A percentile compares a stretch with the other conserved stretches of the same genome.
These are phyloP conservation scores for Paecilomyces sp. DNA, from an alignment of 2,329 filamentous ascomycete species.

Conservation along the genomic window DNA sequence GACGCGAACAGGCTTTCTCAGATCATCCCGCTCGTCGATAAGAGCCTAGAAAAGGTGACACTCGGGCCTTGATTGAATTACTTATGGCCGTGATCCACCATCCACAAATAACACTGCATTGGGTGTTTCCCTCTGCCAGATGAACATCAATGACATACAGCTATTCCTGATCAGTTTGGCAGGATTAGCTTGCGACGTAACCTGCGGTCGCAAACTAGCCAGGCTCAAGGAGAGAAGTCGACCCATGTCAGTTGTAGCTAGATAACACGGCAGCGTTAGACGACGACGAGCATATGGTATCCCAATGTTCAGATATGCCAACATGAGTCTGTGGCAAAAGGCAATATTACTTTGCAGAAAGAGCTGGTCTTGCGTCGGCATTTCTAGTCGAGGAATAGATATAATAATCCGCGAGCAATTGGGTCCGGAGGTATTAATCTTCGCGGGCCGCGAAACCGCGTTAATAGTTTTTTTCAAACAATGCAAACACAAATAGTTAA, in stretches of 20 bases:
- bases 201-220: background rate
- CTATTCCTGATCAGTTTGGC: background rate
- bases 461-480: background rate
- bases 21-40: constrained; percentile 64
- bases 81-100: background rate
- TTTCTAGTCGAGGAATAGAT: background rate
- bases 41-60: constrained; percentile 52
- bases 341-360: constrained; percentile 12
- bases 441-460: background rate
- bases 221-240: background rate
- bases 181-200: background rate
- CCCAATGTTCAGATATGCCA: background rate
- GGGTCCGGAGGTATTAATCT: background rate
- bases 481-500: constrained; percentile 1
- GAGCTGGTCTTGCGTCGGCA: background rate
- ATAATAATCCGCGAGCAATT: background rate
- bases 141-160: constrained; percentile 5
- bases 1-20: constrained; percentile 71
- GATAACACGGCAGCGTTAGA: background rate
- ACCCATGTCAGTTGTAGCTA: background rate
- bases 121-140: constrained; percentile 12
- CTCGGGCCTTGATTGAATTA: constrained; percentile 12
- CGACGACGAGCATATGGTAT: background rate
- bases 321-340: constrained; percentile 14
- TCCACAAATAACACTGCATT: background rate